Conservation (phyloP, 345 rosid genomes). For the Brassica carinata region DNA sequence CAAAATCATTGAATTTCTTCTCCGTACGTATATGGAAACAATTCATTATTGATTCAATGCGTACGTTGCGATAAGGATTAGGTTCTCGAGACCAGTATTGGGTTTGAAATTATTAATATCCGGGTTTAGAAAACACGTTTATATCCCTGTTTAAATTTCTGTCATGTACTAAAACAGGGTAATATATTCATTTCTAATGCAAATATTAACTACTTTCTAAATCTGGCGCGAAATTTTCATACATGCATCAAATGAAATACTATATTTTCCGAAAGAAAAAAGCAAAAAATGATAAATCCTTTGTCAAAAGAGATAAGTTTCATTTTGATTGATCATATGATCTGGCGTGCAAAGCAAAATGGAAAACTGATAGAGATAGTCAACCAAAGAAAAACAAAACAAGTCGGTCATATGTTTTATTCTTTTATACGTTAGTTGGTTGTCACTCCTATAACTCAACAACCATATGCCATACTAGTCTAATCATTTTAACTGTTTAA, state of each 20-base stretch:
- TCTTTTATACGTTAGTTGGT: constrained; percentile 25
- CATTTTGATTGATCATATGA: constrained; percentile 18
- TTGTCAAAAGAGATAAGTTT: background rate
- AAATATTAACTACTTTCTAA: background rate
- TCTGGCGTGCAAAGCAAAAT: constrained; percentile 14
- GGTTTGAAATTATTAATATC: background rate
- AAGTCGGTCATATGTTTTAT: constrained; percentile 33
- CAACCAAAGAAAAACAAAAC: constrained; percentile 17
- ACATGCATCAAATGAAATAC: background rate
- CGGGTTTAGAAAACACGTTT: background rate
- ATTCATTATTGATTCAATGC: background rate
- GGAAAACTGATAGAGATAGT: constrained; percentile 5
- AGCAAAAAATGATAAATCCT: background rate
- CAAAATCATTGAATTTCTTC: background rate
- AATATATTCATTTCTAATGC: background rate
- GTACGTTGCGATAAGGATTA: background rate
- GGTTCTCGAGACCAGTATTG: background rate
- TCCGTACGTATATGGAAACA: constrained; percentile 2
- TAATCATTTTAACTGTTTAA: background rate
- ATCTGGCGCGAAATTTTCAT: background rate
- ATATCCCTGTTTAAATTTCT: background rate
- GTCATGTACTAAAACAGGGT: background rate
- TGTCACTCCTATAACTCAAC: constrained; percentile 16
- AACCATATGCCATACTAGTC: constrained; percentile 13
- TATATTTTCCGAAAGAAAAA: background rate